Percentiles rank a stretch among this genome's conserved stretches.
Evolutionary conservation across 2,329 filamentous ascomycete species (phyloP).

Genomic region (Bipolaris zeicola): DNA sequence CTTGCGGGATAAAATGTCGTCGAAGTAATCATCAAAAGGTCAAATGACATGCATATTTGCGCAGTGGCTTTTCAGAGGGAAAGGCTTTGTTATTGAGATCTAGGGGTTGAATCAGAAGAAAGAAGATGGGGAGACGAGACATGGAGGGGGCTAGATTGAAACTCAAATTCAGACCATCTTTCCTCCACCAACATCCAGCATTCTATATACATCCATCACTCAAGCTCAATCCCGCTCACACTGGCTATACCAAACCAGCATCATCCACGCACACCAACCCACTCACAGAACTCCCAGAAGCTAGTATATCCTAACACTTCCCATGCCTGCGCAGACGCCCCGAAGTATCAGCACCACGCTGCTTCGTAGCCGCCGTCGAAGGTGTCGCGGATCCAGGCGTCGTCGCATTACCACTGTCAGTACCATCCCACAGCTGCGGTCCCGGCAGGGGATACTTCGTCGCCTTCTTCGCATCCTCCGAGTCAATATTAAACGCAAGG

Average conservation of each 20-base stretch:
- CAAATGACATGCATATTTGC: neutral
- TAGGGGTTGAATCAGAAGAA: too few relatives aligned
- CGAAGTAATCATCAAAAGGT: neutral
- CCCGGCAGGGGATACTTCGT: slow-evolving; percentile 38
- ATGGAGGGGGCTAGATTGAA: too few relatives aligned
- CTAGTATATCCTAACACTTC: slow-evolving; percentile 14
- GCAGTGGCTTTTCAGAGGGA: too few relatives aligned
- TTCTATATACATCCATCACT: too few relatives aligned
- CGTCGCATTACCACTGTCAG: slow-evolving; percentile 12
- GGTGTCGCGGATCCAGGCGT: slow-evolving; percentile 9
- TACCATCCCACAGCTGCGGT: slow-evolving; percentile 34
- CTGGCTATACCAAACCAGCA: slow-evolving; percentile 34
- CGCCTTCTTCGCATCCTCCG: slow-evolving; percentile 29
- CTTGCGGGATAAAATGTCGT: neutral
- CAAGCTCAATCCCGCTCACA: slow-evolving; percentile 15
- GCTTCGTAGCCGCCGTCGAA: slow-evolving; percentile 25
- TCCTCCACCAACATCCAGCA: neutral
- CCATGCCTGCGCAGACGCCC: too few relatives aligned
- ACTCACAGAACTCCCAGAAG: slow-evolving; percentile 29
- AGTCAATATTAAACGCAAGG: slow-evolving; percentile 46
- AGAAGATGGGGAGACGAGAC: too few relatives aligned
- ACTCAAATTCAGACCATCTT: neutral
- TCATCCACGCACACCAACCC: slow-evolving; percentile 28
- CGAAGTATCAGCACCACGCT: too few relatives aligned
- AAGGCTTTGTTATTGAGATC: neutral